Percentiles rank a stretch among this genome's conserved stretches.
Conservation (phyloP, 2,329 filamentous ascomycete genomes). For the Amauroascus verrucosus region DNA sequence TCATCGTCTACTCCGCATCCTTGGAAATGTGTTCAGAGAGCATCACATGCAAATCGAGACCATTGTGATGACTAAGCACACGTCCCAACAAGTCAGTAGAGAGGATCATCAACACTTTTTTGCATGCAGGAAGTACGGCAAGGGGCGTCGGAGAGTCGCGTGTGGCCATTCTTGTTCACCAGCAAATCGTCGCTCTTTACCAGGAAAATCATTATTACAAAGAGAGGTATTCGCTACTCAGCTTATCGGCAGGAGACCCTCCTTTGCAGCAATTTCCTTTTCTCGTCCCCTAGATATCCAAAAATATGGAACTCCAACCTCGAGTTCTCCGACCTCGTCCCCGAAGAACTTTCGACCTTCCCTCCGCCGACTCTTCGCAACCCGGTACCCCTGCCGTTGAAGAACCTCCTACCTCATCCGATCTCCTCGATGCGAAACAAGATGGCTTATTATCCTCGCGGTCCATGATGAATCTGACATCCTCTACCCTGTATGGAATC, state of each 20-base stretch:
- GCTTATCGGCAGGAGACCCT: too few species aligned
- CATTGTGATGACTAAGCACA: not conserved
- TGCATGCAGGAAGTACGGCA: not conserved
- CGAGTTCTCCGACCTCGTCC: constrained; percentile 14
- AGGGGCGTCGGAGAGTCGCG: not conserved
- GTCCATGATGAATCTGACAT: constrained; percentile 76
- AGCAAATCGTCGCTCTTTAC: not conserved
- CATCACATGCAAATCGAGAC: not conserved
- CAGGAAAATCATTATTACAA: not conserved
- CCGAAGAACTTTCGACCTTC: constrained; percentile 14
- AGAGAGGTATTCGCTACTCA: not conserved
- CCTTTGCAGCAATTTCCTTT: too few species aligned
- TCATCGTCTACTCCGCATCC: not conserved
- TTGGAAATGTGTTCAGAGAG: too few species aligned
- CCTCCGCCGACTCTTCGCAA: constrained; percentile 26
- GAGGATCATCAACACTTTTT: not conserved
- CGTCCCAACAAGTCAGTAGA: not conserved
- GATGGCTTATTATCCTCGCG: constrained; percentile 42
- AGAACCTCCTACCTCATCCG: constrained; percentile 17
- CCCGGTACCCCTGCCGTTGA: constrained; percentile 25
- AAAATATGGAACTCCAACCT: constrained; percentile 21
- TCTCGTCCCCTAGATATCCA: too few species aligned
- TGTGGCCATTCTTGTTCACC: not conserved
- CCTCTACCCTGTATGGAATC: constrained; percentile 83
- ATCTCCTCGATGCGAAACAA: constrained; percentile 17